phyloP scores from a whole-genome alignment of 179 eudicot genomes.

The Heliamphora pulchella region DNA sequence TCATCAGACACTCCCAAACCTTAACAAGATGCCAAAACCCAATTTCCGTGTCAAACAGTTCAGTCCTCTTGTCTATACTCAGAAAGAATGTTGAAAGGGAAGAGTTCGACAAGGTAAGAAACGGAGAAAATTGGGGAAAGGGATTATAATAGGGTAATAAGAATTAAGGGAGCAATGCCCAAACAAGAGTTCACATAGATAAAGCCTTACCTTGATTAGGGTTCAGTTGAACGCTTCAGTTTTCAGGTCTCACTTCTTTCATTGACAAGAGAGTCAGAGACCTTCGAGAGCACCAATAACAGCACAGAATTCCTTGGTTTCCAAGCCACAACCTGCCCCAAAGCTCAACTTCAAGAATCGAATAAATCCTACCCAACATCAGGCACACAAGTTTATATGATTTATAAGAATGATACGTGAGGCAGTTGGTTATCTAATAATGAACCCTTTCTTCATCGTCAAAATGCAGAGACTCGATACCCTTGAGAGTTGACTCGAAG shows the following conservation, averaged over 20 bases:
- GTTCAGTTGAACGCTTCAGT: background rate
- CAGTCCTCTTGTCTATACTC: background rate
- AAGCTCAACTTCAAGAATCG: conserved; percentile 14
- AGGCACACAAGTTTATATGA: conserved; percentile 17
- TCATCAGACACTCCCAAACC: background rate
- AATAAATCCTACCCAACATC: conserved; percentile 4
- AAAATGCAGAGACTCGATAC: conserved; percentile 64
- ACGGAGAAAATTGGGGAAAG: background rate
- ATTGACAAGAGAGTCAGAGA: conserved; percentile 1
- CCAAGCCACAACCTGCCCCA: background rate
- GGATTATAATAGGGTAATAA: background rate
- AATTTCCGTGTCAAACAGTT: background rate
- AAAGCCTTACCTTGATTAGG: conserved; percentile 7
- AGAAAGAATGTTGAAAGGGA: background rate
- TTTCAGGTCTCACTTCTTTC: background rate
- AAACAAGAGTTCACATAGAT: background rate
- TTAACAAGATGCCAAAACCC: background rate
- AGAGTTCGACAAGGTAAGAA: too few species aligned
- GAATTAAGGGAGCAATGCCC: background rate
- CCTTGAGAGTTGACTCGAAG: conserved; percentile 71
- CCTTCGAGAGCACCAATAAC: background rate
- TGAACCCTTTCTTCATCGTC: conserved; percentile 59
- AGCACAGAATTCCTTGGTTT: background rate
- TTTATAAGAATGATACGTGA: conserved; percentile 20
- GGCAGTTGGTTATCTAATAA: conserved; percentile 15